Conservation (phyloP, 1,139 yeast genomes). For the Taiozyma sp. region DNA sequence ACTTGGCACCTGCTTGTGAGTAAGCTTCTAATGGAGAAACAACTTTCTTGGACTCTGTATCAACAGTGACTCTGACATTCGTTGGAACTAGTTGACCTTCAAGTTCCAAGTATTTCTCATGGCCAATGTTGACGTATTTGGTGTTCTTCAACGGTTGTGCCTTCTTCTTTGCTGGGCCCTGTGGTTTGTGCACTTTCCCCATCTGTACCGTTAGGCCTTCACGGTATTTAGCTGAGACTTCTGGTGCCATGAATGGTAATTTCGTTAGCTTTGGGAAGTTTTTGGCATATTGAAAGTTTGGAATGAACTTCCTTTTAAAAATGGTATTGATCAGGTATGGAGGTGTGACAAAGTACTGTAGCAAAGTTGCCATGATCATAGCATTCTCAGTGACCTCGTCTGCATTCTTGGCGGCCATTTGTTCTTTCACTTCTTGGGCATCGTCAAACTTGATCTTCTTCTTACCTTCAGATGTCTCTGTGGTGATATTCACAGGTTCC, state of each 20-base stretch:
- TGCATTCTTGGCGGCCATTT: conserved; percentile 16
- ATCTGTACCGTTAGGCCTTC: conserved; percentile 75
- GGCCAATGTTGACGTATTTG: conserved; percentile 74
- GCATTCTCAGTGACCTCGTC: conserved; percentile 33
- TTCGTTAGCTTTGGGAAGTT: conserved; percentile 69
- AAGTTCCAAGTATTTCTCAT: conserved; percentile 50
- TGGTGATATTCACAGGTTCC: conserved; percentile 17
- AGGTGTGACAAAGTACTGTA: conserved; percentile 85
- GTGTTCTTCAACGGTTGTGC: conserved; percentile 53
- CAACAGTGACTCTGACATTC: conserved; percentile 79
- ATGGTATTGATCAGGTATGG: conserved; percentile 68
- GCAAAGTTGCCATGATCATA: conserved; percentile 59
- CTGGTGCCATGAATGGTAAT: conserved; percentile 65
- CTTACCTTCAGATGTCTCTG: conserved; percentile 2
- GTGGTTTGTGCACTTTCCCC: conserved; percentile 34
- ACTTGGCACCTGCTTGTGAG: conserved; percentile 52
- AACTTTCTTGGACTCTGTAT: conserved; percentile 52
- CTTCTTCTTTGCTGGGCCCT: conserved; percentile 37
- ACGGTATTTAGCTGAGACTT: conserved; percentile 28
- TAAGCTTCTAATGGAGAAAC: conserved; percentile 76
- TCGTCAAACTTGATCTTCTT: conserved; percentile 36
- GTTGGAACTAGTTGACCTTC: conserved; percentile 63
- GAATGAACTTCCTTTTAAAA: conserved; percentile 41
- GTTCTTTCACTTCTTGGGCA: conserved; percentile 26
- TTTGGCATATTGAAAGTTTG: conserved; percentile 60